Percentiles rank a stretch among this genome's conserved stretches.
Conservation (phyloP, 257 asterid species). For the Solanum sparsipilum region DNA sequence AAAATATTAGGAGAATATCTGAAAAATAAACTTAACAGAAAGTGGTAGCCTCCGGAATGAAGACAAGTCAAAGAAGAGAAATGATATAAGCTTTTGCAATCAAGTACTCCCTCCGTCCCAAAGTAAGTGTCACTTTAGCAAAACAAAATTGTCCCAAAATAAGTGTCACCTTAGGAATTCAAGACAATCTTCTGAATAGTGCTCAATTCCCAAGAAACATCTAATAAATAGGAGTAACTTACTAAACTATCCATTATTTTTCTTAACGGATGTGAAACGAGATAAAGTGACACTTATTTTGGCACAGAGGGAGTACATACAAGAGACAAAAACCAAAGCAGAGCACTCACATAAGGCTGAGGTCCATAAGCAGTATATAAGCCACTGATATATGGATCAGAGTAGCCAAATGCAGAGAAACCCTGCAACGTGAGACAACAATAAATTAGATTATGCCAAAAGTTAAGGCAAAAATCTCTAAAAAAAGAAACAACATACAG, state of each 20-base stretch:
- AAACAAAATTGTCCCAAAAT: no score
- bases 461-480: background rate
- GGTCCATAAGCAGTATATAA: slow-evolving; percentile 62
- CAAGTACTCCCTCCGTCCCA: background rate
- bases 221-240: background rate
- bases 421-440: slow-evolving; percentile 11
- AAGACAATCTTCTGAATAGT: background rate
- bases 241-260: background rate
- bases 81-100: background rate
- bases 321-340: background rate
- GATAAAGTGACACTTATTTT: background rate
- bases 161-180: background rate
- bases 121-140: background rate
- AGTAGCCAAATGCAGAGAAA: slow-evolving; percentile 45
- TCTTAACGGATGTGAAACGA: background rate
- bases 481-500: slow-evolving; percentile 32
- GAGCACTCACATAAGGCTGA: slow-evolving; percentile 48
- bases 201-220: background rate
- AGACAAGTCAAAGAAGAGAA: background rate
- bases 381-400: slow-evolving; percentile 61
- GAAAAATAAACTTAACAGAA: no score
- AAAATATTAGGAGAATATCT: no score
- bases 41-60: no score
- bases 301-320: background rate
- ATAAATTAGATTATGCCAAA: background rate